Evolutionary conservation across 345 rosid genomes (phyloP), one percentile per base, ranked within the genome.

Genomic region (Salix arbutifolia): DNA sequence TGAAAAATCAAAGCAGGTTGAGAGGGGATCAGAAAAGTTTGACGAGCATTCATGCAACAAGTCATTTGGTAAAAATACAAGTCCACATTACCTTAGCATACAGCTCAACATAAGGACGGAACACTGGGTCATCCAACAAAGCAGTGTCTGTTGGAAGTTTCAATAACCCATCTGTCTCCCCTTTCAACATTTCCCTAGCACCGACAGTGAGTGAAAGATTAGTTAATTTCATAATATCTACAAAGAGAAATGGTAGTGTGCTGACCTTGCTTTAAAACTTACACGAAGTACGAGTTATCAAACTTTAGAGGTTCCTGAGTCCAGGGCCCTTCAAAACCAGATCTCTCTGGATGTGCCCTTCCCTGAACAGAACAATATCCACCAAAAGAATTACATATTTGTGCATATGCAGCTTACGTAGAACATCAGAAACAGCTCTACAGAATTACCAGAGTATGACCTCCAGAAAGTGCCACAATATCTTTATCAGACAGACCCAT

Each of bases 271-370:
- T 67, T 74, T 48, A 68, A 79, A 80, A 69, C 83, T 91, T 91
- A 93, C 99, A 88, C 79, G n/a, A 96, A 96, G 83, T 96, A 93
- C 1, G 99, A 90, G 86, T 93, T 93, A 70, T 91, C 97, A 80
- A 96, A 93, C 86, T 93, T 93, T 77, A 93, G 87, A 56, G 99
- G 98, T 77, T 93, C 96, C 83, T 82, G 79, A 58, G 98, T 95
- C 99, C 99, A 95, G 52, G 99, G 92, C 53, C 99, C 99, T 74
- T 96, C 98, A 74, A 93, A 96, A 79, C 96, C 93, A 16, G 99
- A 93, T 84, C 99, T 90, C 80, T 96, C 96, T 13, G 89, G 91
- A 84, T 93, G 99, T 56, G 94, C 97, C 81, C 91, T 86, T 85
- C 98, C 99, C 98, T 93, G 75, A 28, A 40, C 10, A 79, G 73